These are phyloP conservation scores for Fraxinus floribunda DNA, from an alignment of 305 asterid genomes.

Conservation along the genomic window DNA sequence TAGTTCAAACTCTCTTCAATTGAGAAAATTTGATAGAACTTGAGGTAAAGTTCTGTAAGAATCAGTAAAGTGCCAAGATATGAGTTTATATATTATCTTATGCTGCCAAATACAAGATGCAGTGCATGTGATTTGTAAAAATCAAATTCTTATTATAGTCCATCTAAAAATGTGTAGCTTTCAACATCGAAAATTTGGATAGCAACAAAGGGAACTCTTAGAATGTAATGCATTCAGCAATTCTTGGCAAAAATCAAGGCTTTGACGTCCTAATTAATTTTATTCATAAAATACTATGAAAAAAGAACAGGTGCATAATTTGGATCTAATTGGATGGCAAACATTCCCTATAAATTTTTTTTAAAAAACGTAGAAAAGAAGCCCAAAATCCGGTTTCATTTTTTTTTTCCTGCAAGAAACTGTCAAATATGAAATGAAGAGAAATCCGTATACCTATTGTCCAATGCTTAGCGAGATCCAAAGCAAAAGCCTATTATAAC, in stretches of 20 bases:
- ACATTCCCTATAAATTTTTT: background rate
- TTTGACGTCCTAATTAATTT: background rate
- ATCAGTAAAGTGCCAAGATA: background rate
- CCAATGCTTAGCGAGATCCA: constrained; percentile 29
- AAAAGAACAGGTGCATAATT: background rate
- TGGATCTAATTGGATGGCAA: background rate
- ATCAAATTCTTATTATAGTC: background rate
- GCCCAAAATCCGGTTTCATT: background rate
- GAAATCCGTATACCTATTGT: constrained; percentile 13
- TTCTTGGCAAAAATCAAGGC: background rate
- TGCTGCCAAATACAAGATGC: background rate
- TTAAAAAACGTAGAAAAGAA: background rate
- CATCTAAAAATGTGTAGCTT: constrained; percentile 18
- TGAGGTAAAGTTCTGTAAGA: background rate
- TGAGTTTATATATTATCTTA: background rate
- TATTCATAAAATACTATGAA: background rate
- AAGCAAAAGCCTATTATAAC: constrained; percentile 28
- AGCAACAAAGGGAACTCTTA: constrained; percentile 3
- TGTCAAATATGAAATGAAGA: constrained; percentile 2
- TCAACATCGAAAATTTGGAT: background rate
- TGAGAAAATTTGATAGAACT: background rate
- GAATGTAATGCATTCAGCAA: constrained; percentile 2
- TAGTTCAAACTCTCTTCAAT: background rate
- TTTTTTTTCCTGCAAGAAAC: constrained; percentile 1
- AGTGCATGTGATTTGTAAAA: background rate